phyloP scores from a whole-genome alignment of 345 rosid genomes.

The Citrus sp. region DNA sequence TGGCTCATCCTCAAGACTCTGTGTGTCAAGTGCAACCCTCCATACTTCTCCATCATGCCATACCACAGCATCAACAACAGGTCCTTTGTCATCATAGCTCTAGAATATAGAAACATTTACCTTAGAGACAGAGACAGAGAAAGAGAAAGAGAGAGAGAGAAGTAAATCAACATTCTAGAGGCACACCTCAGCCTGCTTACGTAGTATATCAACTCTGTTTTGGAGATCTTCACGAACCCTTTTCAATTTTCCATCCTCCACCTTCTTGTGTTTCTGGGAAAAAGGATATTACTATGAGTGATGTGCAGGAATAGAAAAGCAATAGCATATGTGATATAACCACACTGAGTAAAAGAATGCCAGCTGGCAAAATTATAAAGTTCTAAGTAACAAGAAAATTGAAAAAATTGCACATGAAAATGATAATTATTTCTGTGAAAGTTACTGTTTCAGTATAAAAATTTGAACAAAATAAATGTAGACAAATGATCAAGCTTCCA shows the following conservation, averaged over 20 bases:
- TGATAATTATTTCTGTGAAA: slow-evolving; percentile 2
- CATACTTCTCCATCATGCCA: slow-evolving; percentile 97
- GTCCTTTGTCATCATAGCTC: slow-evolving; percentile 94
- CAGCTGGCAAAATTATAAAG: background rate
- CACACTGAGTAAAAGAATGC: background rate
- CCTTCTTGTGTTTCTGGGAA: slow-evolving; percentile 67
- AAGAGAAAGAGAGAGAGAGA: background rate
- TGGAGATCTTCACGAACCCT: slow-evolving; percentile 80
- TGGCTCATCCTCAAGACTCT: slow-evolving; percentile 76
- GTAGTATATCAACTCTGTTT: slow-evolving; percentile 68
- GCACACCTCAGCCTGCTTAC: slow-evolving; percentile 79
- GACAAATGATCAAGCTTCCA: background rate
- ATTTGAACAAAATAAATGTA: background rate
- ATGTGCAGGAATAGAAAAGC: background rate
- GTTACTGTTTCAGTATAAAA: background rate
- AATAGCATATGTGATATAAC: background rate
- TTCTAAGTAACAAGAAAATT: background rate
- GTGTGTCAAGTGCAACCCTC: slow-evolving; percentile 97
- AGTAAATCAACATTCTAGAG: slow-evolving; percentile 12
- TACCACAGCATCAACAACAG: slow-evolving; percentile 89
- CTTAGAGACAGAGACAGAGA: slow-evolving; percentile 4
- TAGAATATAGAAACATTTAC: slow-evolving; percentile 23
- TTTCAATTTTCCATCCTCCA: slow-evolving; percentile 71
- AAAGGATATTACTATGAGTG: slow-evolving; percentile 21
- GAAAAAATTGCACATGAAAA: slow-evolving; percentile 5